phyloP scores from a whole-genome alignment of 176 grass and related monocot genomes.

The Musa troglodytarum region DNA sequence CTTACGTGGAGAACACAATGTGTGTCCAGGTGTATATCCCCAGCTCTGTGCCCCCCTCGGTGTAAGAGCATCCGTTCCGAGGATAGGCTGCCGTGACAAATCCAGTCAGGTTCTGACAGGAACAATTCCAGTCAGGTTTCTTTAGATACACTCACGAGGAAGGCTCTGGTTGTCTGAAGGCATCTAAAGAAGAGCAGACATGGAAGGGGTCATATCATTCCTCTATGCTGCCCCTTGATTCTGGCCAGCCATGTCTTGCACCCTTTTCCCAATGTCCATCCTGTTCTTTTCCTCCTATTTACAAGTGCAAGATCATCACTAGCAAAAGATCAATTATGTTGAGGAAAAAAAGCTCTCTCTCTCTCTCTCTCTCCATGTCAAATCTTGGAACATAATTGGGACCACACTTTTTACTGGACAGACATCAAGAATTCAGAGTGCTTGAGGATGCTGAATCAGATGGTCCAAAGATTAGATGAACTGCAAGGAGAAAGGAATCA shows the following conservation, averaged over 20 bases:
- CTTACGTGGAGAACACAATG: not conserved
- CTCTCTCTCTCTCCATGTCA: not conserved
- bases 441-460: not conserved
- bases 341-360: not conserved
- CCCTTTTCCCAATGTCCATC: not conserved
- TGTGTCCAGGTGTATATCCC: not conserved
- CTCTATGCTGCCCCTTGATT: slow-evolving; percentile 5
- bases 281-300: not conserved
- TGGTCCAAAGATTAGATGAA: not conserved
- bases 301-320: not conserved
- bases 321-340: not conserved
- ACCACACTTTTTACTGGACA: not conserved
- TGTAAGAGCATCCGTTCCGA: not conserved
- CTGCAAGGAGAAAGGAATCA: not conserved
- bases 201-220: not conserved
- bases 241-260: not conserved
- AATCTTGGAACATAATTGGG: not conserved
- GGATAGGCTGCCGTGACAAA: not conserved
- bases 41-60: not conserved
- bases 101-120: not conserved
- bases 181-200: not conserved
- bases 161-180: not conserved
- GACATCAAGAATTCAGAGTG: not conserved
- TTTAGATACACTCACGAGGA: not conserved
- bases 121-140: not conserved